Evolutionary conservation across 371 early-diverging fungal species (phyloP), one percentile per base, ranked within the genome.

Genomic region (Thermomucor indicae-seudaticae): DNA sequence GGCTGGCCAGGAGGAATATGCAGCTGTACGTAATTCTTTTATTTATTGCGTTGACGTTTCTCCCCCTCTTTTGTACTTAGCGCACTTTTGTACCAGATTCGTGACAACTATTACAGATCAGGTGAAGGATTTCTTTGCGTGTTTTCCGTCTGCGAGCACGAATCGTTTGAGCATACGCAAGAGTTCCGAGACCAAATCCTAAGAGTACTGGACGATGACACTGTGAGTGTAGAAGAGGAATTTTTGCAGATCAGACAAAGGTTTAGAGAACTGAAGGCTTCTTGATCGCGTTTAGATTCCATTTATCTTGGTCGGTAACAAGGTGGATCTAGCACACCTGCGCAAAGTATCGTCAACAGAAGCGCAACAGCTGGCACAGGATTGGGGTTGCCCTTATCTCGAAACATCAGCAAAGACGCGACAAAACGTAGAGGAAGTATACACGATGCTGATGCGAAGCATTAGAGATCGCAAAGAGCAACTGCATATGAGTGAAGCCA

Each of bases 91-190:
- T n/a, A 30, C 42, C 56, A 84, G 76, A 92, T 92, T 53, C 81
- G 91, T 20, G 93, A 93, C 65, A 91, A 91, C 67, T 91, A 91
- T 60, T 91, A 91, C 58, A 80, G 92, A 5, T 81, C 83, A 34
- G 92, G 92, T 22, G 92, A 93, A 70, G 93, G 93, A 3, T 93
- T 93, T 58, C 57, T 91, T 27, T 88, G 87, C 56, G 89, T 91
- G 25, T 93, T 90, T 64, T 88, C 89, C 10, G 69, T 93, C 14
- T 80, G 80, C 55, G 91, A 91, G 64, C 74, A 75, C 53, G 90
- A 90, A 64, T 81, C 81, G n/a, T 89, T 93, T 65, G 74, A 67
- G 34, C 82, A 89, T 64, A 86, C 89, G 8, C 83, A 86, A 44
- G 89, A 89, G 53, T 90, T 92, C 56, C 74, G 90, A 46, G 91